Conservation (phyloP, 345 rosid genomes). For the Linum usitatissimum region DNA sequence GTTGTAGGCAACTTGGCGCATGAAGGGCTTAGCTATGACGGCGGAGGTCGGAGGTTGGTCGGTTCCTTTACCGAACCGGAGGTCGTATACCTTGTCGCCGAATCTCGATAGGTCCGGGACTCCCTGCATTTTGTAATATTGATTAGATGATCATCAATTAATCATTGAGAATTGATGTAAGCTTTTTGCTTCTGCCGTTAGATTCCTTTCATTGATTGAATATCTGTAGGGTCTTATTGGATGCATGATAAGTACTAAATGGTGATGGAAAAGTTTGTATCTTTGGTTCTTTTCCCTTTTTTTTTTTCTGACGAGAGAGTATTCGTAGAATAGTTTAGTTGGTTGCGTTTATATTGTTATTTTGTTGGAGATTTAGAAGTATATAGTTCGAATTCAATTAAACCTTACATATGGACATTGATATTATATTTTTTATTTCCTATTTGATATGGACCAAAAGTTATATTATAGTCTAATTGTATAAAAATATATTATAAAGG, state of each 20-base stretch:
- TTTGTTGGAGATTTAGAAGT: too few relatives aligned
- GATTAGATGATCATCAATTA: neutral
- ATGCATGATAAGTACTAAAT: neutral
- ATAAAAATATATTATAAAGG: neutral
- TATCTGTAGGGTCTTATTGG: neutral
- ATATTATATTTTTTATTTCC: too few relatives aligned
- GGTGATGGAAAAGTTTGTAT: neutral
- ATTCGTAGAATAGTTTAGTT: too few relatives aligned
- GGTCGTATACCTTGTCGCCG: constrained; percentile 52
- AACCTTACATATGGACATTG: too few relatives aligned
- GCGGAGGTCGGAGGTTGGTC: constrained; percentile 73
- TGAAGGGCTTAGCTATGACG: constrained; percentile 41
- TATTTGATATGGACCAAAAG: too few relatives aligned
- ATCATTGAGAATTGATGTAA: neutral
- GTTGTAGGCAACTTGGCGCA: constrained; percentile 48
- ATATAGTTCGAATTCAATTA: too few relatives aligned
- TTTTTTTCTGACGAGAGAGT: too few relatives aligned
- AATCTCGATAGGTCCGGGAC: constrained; percentile 58
- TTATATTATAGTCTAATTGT: too few relatives aligned
- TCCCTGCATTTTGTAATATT: constrained; percentile 35
- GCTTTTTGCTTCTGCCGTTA: neutral
- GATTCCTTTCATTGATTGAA: neutral
- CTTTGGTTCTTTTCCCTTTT: too few relatives aligned
- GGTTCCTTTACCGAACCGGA: constrained; percentile 55
- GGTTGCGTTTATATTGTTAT: too few relatives aligned